A percentile compares a stretch with the other conserved stretches of the same genome.
Conservation (phyloP, 2,329 filamentous ascomycete genomes). For the Tolypocladium pustulatum region DNA sequence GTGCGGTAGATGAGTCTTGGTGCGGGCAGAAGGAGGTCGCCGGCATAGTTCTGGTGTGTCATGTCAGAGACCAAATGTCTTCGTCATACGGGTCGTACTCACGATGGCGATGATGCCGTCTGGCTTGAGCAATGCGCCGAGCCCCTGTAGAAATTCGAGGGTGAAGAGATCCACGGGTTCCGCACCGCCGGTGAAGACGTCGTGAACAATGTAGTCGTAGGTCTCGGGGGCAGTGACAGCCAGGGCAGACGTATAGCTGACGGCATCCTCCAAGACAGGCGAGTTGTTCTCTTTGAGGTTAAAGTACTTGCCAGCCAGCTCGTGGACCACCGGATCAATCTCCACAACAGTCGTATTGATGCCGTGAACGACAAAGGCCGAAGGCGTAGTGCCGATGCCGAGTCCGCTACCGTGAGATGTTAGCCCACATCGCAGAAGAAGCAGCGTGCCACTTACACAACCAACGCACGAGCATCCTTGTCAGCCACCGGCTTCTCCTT, state of each 20-base stretch:
- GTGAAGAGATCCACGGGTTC: conserved; percentile 88
- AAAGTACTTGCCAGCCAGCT: conserved; percentile 78
- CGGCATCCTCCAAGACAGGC: conserved; percentile 72
- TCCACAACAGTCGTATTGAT: conserved; percentile 92
- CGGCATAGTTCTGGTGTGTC: conserved; percentile 74
- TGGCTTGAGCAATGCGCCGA: conserved; percentile 61
- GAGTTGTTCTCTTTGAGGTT: conserved; percentile 66
- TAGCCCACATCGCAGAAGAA: not conserved
- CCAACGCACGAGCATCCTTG: conserved; percentile 64
- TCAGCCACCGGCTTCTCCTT: conserved; percentile 43
- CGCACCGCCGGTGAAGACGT: conserved; percentile 94
- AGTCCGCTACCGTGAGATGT: conserved; percentile 50
- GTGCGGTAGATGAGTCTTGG: conserved; percentile 74
- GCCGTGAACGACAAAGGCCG: conserved; percentile 75
- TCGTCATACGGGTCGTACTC: conserved; percentile 21
- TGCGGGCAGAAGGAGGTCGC: conserved; percentile 68
- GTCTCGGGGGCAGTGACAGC: conserved; percentile 30
- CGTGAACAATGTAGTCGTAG: conserved; percentile 92
- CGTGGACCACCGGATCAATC: conserved; percentile 81
- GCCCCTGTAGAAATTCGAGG: conserved; percentile 63
- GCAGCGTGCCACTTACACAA: conserved; percentile 54
- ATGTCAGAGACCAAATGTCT: not conserved
- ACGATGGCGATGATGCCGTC: conserved; percentile 83
- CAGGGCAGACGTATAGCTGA: conserved; percentile 49
- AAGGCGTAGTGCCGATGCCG: conserved; percentile 84